Evolutionary conservation across 208 protist genomes (phyloP).

Genomic region (Trichomonas tenax): DNA sequence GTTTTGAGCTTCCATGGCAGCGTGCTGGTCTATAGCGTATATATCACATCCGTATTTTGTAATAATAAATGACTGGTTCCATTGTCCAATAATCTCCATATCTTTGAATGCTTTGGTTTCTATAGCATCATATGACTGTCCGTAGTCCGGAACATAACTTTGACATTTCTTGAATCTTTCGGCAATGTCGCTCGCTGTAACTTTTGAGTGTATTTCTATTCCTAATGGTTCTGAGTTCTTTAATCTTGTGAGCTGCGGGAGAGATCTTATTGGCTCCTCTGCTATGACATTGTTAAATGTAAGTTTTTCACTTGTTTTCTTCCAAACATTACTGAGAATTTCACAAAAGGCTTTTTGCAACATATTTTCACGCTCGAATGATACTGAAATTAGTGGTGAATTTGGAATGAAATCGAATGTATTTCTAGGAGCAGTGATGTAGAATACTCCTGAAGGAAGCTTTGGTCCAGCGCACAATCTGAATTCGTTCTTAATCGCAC

Average conservation of each 20-base stretch:
- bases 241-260: not conserved
- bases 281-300: not conserved
- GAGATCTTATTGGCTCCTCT: not conserved
- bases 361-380: not conserved
- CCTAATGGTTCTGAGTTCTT: not conserved
- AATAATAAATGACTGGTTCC: slow-evolving; percentile 9
- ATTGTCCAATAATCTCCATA: slow-evolving; percentile 17
- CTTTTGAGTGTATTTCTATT: not conserved
- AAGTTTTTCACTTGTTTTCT: not conserved
- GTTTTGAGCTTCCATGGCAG: not conserved
- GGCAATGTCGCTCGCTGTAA: not conserved
- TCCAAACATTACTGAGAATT: not conserved
- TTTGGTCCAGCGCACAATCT: not conserved
- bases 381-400: not conserved
- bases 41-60: not conserved
- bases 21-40: slow-evolving; percentile 2
- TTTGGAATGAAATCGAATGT: not conserved
- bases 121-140: not conserved
- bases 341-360: not conserved
- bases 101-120: not conserved
- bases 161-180: not conserved
- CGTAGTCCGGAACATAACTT: not conserved
- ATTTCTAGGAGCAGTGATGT: not conserved
- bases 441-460: not conserved
- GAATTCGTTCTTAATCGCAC: not conserved